A percentile compares a stretch with the other conserved stretches of the same genome.
Conservation (phyloP, 2,329 filamentous ascomycete genomes). For the Chrysoporthe austroafricana region DNA sequence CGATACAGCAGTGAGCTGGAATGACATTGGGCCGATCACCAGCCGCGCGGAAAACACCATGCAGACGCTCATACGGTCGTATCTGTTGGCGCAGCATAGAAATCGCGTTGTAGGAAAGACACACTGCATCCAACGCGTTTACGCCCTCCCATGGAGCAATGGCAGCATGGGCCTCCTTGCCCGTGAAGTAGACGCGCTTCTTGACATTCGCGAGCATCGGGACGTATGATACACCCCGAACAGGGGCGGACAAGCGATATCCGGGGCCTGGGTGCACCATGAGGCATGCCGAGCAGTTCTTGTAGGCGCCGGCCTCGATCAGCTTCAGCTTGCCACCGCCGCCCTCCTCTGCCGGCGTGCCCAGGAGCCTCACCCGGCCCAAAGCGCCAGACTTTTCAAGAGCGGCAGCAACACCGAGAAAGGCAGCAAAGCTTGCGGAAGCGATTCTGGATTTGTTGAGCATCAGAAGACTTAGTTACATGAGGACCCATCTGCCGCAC, state of each 20-base stretch:
- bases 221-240: slow-evolving; percentile 35
- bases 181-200: slow-evolving; percentile 45
- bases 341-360: slow-evolving; percentile 49
- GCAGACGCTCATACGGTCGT: slow-evolving; percentile 51
- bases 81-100: slow-evolving; percentile 55
- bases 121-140: slow-evolving; percentile 55
- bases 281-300: slow-evolving; percentile 44
- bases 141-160: slow-evolving; percentile 54
- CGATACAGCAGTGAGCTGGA: slow-evolving; percentile 41
- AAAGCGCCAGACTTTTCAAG: slow-evolving; percentile 37
- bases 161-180: slow-evolving; percentile 51
- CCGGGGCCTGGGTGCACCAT: slow-evolving; percentile 42
- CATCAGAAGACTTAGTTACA: not conserved
- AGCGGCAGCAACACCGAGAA: slow-evolving; percentile 42
- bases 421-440: slow-evolving; percentile 44
- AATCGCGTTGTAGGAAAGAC: slow-evolving; percentile 46
- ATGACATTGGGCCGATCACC: slow-evolving; percentile 45
- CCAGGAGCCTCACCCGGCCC: slow-evolving; percentile 45
- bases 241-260: slow-evolving; percentile 25
- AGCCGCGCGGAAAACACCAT: slow-evolving; percentile 49
- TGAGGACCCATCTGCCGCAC: not conserved
- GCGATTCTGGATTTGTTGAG: slow-evolving; percentile 38
- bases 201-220: slow-evolving; percentile 39
- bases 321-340: slow-evolving; percentile 47
- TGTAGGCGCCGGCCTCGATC: slow-evolving; percentile 40